These are phyloP conservation scores for Eucalyptus sideroxylon DNA, from an alignment of 345 rosid species.

Conservation along the genomic window DNA sequence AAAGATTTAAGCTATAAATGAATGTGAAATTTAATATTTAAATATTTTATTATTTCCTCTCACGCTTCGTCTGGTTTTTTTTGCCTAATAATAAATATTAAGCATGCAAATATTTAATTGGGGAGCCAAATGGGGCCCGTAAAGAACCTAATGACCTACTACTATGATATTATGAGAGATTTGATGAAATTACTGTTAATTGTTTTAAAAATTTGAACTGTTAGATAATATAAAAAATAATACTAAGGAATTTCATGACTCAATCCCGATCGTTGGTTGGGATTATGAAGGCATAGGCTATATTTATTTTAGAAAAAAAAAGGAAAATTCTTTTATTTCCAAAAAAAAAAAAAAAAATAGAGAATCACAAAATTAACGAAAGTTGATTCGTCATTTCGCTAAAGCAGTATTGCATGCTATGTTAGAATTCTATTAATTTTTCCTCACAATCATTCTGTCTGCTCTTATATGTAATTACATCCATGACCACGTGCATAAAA, in stretches of 20 bases:
- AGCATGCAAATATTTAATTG: too few relatives aligned
- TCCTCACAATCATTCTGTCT: neutral
- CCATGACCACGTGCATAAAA: neutral
- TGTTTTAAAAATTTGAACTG: accelerated
- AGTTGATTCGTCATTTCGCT: neutral
- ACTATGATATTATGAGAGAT: accelerated
- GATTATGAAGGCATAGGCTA: neutral
- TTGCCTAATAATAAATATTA: too few relatives aligned
- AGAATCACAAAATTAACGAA: neutral
- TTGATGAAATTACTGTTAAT: accelerated
- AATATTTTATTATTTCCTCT: accelerated
- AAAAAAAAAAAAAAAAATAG: too few relatives aligned
- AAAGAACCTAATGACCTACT: accelerated
- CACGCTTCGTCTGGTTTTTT: accelerated
- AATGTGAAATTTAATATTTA: accelerated
- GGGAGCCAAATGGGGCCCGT: accelerated
- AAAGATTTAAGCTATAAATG: accelerated
- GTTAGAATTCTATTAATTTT: neutral
- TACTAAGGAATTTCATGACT: accelerated
- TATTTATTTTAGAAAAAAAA: neutral
- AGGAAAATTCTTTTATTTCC: neutral
- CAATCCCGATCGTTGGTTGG: accelerated
- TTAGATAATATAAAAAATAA: neutral
- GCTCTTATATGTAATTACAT: neutral
- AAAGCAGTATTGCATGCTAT: neutral